Evolutionary conservation across 495 filamentous ascomycete species (phyloP).

Genomic region (Aspergillus steynii): DNA sequence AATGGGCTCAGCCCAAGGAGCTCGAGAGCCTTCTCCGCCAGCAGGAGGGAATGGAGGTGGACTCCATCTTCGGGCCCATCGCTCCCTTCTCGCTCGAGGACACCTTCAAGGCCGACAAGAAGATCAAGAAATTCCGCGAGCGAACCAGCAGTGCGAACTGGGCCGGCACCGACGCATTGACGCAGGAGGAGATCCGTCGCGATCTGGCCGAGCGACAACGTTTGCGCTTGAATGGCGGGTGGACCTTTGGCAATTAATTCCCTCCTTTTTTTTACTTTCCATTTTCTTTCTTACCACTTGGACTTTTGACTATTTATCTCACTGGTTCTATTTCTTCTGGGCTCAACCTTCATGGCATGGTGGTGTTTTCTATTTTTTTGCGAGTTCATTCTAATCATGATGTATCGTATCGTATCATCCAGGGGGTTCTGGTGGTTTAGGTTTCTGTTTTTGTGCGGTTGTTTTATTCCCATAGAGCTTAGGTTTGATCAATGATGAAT

Average conservation of each 20-base stretch:
- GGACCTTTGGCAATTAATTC: constrained; percentile 56
- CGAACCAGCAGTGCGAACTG: constrained; percentile 94
- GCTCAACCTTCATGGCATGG: not conserved
- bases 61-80: constrained; percentile 86
- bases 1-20: constrained; percentile 83
- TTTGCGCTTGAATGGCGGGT: constrained; percentile 80
- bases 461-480: not conserved
- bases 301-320: not conserved
- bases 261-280: not conserved
- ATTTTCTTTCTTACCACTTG: not conserved
- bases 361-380: not conserved
- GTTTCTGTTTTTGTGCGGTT: not conserved
- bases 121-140: constrained; percentile 79
- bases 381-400: not conserved
- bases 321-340: not conserved
- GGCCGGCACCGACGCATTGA: constrained; percentile 79
- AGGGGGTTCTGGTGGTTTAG: not conserved
- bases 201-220: constrained; percentile 80
- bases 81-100: constrained; percentile 89
- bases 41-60: constrained; percentile 83
- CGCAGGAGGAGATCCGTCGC: constrained; percentile 79
- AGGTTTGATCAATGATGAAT: not conserved
- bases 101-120: constrained; percentile 81
- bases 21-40: constrained; percentile 64
- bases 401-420: not conserved